Conservation (phyloP, 176 grass and related monocot species). For the Cenchrus purpureus region DNA sequence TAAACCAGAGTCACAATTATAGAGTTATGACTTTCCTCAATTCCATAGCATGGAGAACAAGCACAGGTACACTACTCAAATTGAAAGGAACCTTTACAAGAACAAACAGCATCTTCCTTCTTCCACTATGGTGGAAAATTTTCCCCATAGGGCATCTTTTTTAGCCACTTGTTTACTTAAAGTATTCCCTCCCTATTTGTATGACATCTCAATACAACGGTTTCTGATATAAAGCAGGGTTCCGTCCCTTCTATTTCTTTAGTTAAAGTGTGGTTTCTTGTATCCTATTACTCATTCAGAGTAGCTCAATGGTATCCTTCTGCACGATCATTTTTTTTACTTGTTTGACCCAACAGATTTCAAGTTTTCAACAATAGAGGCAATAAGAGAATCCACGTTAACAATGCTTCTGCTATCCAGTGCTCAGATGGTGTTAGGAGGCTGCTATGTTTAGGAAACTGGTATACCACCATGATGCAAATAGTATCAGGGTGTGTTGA, state of each 20-base stretch:
- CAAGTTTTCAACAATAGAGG: not conserved
- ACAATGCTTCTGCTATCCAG: constrained; percentile 15
- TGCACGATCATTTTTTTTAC: not conserved
- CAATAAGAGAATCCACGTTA: not conserved
- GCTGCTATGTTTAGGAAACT: constrained; percentile 29
- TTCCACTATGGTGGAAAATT: constrained; percentile 3
- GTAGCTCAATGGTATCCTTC: not conserved
- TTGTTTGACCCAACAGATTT: not conserved
- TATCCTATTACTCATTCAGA: too few relatives aligned
- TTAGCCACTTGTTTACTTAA: not conserved
- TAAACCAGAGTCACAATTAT: not conserved
- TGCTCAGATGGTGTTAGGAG: constrained; percentile 26
- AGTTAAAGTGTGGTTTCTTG: too few relatives aligned
- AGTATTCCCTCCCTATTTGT: not conserved
- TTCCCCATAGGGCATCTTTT: not conserved
- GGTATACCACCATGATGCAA: constrained; percentile 23
- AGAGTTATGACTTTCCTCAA: too few relatives aligned
- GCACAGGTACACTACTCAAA: too few relatives aligned
- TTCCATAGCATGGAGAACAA: too few relatives aligned
- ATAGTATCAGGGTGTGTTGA: constrained; percentile 38
- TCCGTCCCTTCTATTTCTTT: too few relatives aligned
- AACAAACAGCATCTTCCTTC: not conserved
- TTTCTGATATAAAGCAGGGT: too few relatives aligned
- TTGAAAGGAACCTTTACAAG: too few relatives aligned
- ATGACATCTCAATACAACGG: not conserved